Evolutionary conservation across 2,329 filamentous ascomycete genomes (phyloP).

Genomic region (Pyrenophora teres): DNA sequence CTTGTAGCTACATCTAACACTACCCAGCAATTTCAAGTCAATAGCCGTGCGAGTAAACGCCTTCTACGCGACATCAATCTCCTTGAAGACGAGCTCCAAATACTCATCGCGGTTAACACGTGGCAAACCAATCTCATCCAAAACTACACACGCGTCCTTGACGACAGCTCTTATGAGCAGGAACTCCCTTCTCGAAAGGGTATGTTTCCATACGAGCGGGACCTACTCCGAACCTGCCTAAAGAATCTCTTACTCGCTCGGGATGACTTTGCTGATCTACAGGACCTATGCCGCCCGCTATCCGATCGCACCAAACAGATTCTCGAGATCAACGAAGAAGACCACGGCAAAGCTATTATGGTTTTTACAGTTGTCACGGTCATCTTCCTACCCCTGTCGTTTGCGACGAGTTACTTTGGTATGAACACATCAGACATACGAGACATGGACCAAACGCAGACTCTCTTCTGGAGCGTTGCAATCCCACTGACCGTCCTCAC

Average conservation of each 20-base stretch:
- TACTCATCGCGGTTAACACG: slow-evolving; percentile 29
- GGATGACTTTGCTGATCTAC: slow-evolving; percentile 33
- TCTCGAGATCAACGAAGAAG: slow-evolving; percentile 44
- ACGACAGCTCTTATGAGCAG: slow-evolving; percentile 30
- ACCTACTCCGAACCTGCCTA: slow-evolving; percentile 29
- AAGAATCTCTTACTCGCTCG: slow-evolving; percentile 23
- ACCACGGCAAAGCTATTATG: slow-evolving; percentile 51
- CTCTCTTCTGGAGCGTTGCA: slow-evolving; percentile 48
- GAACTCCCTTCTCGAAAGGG: slow-evolving; percentile 24
- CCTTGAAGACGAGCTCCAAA: slow-evolving; percentile 37
- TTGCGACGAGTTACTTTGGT: slow-evolving; percentile 51
- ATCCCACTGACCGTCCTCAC: slow-evolving; percentile 36
- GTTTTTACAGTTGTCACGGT: slow-evolving; percentile 53
- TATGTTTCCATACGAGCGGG: slow-evolving; percentile 30
- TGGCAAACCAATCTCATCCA: slow-evolving; percentile 36
- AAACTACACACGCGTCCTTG: slow-evolving; percentile 32
- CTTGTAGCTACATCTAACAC: slow-evolving; percentile 9
- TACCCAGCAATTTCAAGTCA: slow-evolving; percentile 42
- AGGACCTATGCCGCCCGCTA: slow-evolving; percentile 34
- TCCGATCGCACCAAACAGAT: slow-evolving; percentile 42
- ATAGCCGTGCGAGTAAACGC: slow-evolving; percentile 39
- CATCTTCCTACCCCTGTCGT: slow-evolving; percentile 53
- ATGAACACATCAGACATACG: slow-evolving; percentile 50
- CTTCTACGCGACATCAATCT: slow-evolving; percentile 42
- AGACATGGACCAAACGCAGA: slow-evolving; percentile 47